A percentile compares a stretch with the other conserved stretches of the same genome.
Conservation (phyloP, 108 stramenopile species). For the Cyclotella choctawhatcheeana region DNA sequence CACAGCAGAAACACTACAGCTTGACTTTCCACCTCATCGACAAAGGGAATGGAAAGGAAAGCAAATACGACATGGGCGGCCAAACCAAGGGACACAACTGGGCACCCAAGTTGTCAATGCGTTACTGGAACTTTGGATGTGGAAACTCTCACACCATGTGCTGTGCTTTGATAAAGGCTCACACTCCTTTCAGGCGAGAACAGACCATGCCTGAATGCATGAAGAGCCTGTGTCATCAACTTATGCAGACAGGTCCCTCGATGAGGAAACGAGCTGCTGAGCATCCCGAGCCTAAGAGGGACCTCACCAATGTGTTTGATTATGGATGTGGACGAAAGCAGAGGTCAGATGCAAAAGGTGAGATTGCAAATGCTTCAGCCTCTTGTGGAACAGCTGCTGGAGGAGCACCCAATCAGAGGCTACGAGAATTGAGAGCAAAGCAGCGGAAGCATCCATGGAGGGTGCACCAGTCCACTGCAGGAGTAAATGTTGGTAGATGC, state of each 20-base stretch:
- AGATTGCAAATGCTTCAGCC: neutral
- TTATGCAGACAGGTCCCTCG: neutral
- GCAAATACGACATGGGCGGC: slow-evolving; percentile 14
- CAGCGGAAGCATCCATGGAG: slow-evolving; percentile 3
- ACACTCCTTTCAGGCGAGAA: neutral
- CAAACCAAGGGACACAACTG: slow-evolving; percentile 8
- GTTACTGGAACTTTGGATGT: neutral
- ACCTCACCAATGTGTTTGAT: neutral
- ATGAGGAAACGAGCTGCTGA: neutral
- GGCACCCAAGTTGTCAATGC: slow-evolving; percentile 7
- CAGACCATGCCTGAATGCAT: neutral
- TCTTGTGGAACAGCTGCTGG: neutral
- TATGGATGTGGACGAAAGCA: neutral
- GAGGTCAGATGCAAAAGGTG: neutral
- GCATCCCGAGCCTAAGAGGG: neutral
- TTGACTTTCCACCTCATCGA: slow-evolving; percentile 19
- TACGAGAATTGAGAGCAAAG: neutral
- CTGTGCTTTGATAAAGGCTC: neutral
- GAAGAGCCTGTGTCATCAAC: neutral
- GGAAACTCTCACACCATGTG: neutral
- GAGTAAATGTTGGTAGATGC: neutral
- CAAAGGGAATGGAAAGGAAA: slow-evolving; percentile 13
- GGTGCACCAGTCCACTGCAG: neutral
- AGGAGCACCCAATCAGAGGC: neutral
- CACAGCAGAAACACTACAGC: slow-evolving; percentile 18